A percentile compares a stretch with the other conserved stretches of the same genome.
phyloP scores from a whole-genome alignment of 441 rosid genomes.

The Iberis amara region DNA sequence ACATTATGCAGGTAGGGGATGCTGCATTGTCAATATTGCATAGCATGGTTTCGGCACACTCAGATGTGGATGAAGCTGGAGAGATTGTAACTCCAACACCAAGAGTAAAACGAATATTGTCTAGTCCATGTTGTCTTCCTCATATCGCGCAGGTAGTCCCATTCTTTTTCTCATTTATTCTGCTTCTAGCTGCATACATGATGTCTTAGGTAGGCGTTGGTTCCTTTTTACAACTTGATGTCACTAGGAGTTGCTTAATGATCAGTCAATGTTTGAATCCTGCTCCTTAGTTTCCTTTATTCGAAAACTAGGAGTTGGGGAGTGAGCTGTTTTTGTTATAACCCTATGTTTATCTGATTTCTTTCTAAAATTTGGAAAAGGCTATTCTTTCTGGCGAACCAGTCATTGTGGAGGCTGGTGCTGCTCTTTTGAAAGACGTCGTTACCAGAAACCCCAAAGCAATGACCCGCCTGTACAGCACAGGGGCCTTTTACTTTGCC shows the following conservation, averaged over 20 bases:
- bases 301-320: constrained; percentile 2
- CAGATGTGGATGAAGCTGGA: constrained; percentile 99
- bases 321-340: not conserved
- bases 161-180: constrained; percentile 1
- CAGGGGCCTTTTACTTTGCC: constrained; percentile 98
- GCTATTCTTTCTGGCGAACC: constrained; percentile 98
- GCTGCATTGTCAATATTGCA: constrained; percentile 91
- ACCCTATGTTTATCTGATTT: constrained; percentile 7
- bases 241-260: not conserved
- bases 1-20: constrained; percentile 76
- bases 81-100: constrained; percentile 99
- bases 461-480: constrained; percentile 92
- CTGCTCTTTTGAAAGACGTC: constrained; percentile 87
- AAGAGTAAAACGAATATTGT: constrained; percentile 86
- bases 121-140: constrained; percentile 97
- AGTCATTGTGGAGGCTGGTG: constrained; percentile 90
- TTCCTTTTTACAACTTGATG: not conserved
- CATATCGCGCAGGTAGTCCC: constrained; percentile 91
- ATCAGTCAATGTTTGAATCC: constrained; percentile 11
- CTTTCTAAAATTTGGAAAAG: constrained; percentile 34
- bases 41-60: constrained; percentile 98
- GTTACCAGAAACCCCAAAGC: constrained; percentile 99
- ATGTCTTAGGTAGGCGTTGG: constrained; percentile 5
- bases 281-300: constrained; percentile 2
- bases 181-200: constrained; percentile 15